Percentiles rank a stretch among this genome's conserved stretches.
phyloP scores from a whole-genome alignment of 768 basidiomycete genomes.

The Amyloporia xantha region DNA sequence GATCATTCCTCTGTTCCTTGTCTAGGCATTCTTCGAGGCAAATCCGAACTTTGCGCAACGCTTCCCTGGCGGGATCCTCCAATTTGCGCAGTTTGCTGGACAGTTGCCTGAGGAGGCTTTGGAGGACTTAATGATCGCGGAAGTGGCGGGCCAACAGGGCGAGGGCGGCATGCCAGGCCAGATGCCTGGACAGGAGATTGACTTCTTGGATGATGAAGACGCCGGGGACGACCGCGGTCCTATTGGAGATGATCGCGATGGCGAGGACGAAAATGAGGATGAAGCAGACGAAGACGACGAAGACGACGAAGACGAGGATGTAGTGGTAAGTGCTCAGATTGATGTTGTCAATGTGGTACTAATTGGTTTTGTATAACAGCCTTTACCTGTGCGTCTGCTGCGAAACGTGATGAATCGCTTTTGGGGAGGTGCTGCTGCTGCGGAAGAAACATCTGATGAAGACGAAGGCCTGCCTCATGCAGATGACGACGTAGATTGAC shows the following conservation, averaged over 20 bases:
- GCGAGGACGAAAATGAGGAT: slow-evolving; percentile 16
- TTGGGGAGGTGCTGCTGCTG: slow-evolving; percentile 39
- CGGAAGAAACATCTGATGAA: slow-evolving; percentile 31
- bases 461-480: slow-evolving; percentile 19
- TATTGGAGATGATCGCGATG: slow-evolving; percentile 33
- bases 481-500: slow-evolving; percentile 17
- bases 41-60: slow-evolving; percentile 46
- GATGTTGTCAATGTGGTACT: background rate
- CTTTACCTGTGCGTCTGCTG: slow-evolving; percentile 51
- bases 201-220: slow-evolving; percentile 29
- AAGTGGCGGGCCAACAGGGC: slow-evolving; percentile 32
- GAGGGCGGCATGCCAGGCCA: slow-evolving; percentile 35
- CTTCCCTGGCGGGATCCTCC: slow-evolving; percentile 60
- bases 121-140: slow-evolving; percentile 50
- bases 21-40: slow-evolving; percentile 50
- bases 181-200: slow-evolving; percentile 37
- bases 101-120: slow-evolving; percentile 38
- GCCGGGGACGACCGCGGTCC: slow-evolving; percentile 36
- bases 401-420: slow-evolving; percentile 54
- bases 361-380: slow-evolving; percentile 30
- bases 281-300: slow-evolving; percentile 38
- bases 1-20: slow-evolving; percentile 3
- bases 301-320: slow-evolving; percentile 38
- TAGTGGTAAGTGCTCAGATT: slow-evolving; percentile 42
- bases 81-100: slow-evolving; percentile 51